These are phyloP conservation scores for Kandelia obovata DNA, from an alignment of 345 rosid genomes.

Conservation along the genomic window DNA sequence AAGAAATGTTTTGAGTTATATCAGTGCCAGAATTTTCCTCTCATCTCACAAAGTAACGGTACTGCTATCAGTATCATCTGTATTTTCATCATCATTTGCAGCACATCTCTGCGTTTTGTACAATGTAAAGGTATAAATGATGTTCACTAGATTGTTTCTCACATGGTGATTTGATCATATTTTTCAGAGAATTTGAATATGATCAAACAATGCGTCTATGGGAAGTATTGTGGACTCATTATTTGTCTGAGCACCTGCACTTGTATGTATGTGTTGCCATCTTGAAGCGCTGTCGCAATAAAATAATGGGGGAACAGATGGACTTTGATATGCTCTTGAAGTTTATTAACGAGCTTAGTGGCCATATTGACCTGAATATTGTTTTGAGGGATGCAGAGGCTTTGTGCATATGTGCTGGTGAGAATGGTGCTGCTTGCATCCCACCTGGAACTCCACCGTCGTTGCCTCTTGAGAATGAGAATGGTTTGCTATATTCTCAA, in stretches of 20 bases:
- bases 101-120: not conserved
- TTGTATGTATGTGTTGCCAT: slow-evolving; percentile 80
- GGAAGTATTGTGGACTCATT: slow-evolving; percentile 94
- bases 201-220: slow-evolving; percentile 73
- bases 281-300: slow-evolving; percentile 78
- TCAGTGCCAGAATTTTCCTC: too few species aligned
- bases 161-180: not conserved
- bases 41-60: too few species aligned
- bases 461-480: slow-evolving; percentile 49
- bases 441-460: slow-evolving; percentile 97
- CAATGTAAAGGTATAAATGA: not conserved
- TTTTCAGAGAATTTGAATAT: slow-evolving; percentile 79
- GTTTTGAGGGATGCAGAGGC: slow-evolving; percentile 89
- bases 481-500: slow-evolving; percentile 46
- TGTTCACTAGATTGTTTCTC: too few species aligned
- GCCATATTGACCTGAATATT: slow-evolving; percentile 67
- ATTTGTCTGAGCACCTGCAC: slow-evolving; percentile 86
- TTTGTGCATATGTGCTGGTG: slow-evolving; percentile 88
- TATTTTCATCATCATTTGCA: not conserved
- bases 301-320: slow-evolving; percentile 89
- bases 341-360: slow-evolving; percentile 89
- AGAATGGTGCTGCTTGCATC: slow-evolving; percentile 80
- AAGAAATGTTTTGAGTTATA: too few species aligned
- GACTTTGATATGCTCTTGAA: slow-evolving; percentile 93
- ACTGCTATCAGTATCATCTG: not conserved